A percentile compares a stretch with the other conserved stretches of the same genome.
phyloP scores from a whole-genome alignment of 2,329 filamentous ascomycete species.

The Fusarium xylarioides region DNA sequence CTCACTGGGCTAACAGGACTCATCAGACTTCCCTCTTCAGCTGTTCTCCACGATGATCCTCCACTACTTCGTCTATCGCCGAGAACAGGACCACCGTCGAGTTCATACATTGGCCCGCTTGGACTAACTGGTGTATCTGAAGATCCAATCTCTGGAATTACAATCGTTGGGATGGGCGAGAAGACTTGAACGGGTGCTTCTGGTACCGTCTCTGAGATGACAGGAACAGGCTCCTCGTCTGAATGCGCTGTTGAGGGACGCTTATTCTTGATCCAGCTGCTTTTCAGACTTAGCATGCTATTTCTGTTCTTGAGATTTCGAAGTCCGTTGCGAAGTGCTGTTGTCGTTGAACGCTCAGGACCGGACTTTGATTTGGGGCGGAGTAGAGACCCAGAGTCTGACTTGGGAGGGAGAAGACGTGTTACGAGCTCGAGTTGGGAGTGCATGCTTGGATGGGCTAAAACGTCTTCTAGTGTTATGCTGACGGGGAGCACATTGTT shows the following conservation, averaged over 20 bases:
- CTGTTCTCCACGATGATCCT: constrained; percentile 7
- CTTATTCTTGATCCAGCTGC: constrained; percentile 44
- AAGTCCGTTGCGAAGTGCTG: constrained; percentile 32
- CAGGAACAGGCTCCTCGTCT: background rate
- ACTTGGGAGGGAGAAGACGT: constrained; percentile 33
- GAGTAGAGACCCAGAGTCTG: constrained; percentile 29
- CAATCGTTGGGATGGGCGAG: background rate
- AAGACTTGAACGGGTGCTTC: background rate
- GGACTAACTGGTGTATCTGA: constrained; percentile 2
- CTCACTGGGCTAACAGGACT: constrained; percentile 7
- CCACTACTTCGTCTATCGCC: constrained; percentile 22
- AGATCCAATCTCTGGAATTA: background rate
- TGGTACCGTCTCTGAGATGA: background rate
- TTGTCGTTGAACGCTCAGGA: constrained; percentile 4
- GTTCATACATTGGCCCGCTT: background rate
- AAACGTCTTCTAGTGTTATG: constrained; percentile 58
- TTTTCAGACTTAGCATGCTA: constrained; percentile 38
- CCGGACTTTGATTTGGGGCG: constrained; percentile 1
- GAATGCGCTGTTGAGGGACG: background rate
- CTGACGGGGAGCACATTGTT: constrained; percentile 53
- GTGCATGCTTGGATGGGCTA: constrained; percentile 60
- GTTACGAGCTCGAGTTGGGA: constrained; percentile 57
- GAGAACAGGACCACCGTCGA: background rate
- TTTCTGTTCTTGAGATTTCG: constrained; percentile 33
- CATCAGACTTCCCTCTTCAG: background rate